Percentiles rank a stretch among this genome's conserved stretches.
These are phyloP conservation scores for Linanthus parryae DNA, from an alignment of 148 eudicot genomes.

Conservation along the genomic window DNA sequence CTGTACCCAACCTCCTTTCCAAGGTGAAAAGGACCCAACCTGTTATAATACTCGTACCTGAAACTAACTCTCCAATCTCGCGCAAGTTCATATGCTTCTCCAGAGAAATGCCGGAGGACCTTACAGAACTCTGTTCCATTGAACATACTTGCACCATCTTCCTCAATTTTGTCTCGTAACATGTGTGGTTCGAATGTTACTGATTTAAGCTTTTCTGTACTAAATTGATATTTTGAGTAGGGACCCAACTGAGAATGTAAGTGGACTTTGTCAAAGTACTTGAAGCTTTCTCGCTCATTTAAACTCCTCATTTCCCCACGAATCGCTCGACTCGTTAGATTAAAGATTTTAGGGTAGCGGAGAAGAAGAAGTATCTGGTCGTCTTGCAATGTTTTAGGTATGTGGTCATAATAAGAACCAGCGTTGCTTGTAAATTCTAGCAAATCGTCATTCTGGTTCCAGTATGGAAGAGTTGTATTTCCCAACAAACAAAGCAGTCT, in stretches of 20 bases:
- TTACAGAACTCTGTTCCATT: constrained; percentile 16
- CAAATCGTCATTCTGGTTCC: background rate
- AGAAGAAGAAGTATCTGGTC: constrained; percentile 22
- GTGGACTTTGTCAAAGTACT: constrained; percentile 19
- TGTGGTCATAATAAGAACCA: background rate
- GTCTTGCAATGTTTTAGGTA: background rate
- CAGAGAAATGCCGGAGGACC: constrained; percentile 7
- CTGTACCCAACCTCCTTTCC: constrained; percentile 4
- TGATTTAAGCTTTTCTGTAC: constrained; percentile 8
- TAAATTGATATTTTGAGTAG: constrained; percentile 13
- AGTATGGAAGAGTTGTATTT: constrained; percentile 5
- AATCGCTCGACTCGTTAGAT: constrained; percentile 8
- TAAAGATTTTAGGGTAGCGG: constrained; percentile 14
- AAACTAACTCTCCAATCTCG: constrained; percentile 10
- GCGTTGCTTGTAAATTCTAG: background rate
- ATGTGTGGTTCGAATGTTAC: constrained; percentile 6
- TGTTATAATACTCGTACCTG: background rate
- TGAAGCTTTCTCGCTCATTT: background rate
- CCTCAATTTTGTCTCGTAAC: constrained; percentile 11
- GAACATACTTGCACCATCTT: constrained; percentile 13
- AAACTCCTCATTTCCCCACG: constrained; percentile 24
- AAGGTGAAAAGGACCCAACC: constrained; percentile 20
- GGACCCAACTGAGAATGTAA: constrained; percentile 17
- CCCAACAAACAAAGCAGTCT: constrained; percentile 15
- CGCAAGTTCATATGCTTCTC: constrained; percentile 8